Conservation (phyloP, 257 asterid genomes). For the Coffea canephora region DNA sequence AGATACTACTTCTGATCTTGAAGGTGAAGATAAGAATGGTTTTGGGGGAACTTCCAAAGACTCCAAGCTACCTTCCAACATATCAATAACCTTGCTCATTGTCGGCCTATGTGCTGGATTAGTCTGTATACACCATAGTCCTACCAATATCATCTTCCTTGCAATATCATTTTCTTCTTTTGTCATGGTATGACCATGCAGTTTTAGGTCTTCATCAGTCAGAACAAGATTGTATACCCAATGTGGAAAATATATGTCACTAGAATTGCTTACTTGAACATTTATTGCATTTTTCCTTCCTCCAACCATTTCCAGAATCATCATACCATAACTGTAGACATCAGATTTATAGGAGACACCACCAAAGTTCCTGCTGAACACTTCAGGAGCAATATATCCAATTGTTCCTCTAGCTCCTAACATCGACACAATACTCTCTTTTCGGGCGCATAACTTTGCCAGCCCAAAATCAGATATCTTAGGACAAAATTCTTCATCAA, state of each 20-base stretch:
- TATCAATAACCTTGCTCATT: constrained; percentile 27
- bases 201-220: constrained; percentile 1
- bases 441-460: constrained; percentile 21
- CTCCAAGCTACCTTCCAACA: constrained; percentile 27
- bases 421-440: constrained; percentile 22
- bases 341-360: constrained; percentile 32
- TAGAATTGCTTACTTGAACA: not conserved
- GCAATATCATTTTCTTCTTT: constrained; percentile 18
- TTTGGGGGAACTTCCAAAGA: constrained; percentile 25
- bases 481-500: constrained; percentile 31
- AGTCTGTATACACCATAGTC: constrained; percentile 11
- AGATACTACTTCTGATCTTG: not conserved
- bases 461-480: constrained; percentile 40
- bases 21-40: constrained; percentile 18
- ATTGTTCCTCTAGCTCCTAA: constrained; percentile 28
- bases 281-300: constrained; percentile 20
- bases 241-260: constrained; percentile 25
- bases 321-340: constrained; percentile 37
- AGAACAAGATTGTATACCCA: constrained; percentile 26
- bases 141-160: constrained; percentile 22
- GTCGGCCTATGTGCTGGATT: constrained; percentile 29
- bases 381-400: constrained; percentile 36
- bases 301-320: constrained; percentile 33
- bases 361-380: constrained; percentile 23
- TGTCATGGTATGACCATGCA: not conserved